Evolutionary conservation across 768 basidiomycete genomes (phyloP), one percentile per base, ranked within the genome.

Genomic region (Fomitopsis pulvina): DNA sequence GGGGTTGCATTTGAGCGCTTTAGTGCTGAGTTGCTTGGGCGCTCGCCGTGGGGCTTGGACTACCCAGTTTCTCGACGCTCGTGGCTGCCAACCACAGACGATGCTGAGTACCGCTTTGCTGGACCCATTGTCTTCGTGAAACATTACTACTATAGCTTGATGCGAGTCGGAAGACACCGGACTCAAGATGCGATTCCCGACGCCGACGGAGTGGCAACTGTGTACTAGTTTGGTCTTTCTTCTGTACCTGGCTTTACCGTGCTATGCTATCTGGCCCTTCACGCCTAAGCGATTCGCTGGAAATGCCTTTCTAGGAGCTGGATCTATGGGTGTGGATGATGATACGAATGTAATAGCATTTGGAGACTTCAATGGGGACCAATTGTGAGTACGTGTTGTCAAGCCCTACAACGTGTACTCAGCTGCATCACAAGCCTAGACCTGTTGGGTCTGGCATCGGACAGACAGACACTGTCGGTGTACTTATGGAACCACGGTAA

Each of bases 301-400:
- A 47, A 94, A 93, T 59, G 77, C 85, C 0, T 75, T 97, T 45
- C 71, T 96, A 44, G 73, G 80, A 52, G 85, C 92, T 2, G 94
- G 92, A 7, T 69, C 82, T 1, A 71, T 94, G 65, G 94, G 93
- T 2, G 68, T 97, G 27, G 76, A 76, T 41, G 75, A 73, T n/a
- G 77, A 80, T 47, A 83, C 80, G 24, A 76, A 87, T 45, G 77
- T 96, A 18, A 75, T 91, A 52, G 94, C 93, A 7, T 89, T 91
- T 59, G 96, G 93, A 27, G 95, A 99, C 70, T 95, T 94, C 66
- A 83, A 97, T 64, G 93, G 90, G 4, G 92, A 98, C 66, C 93
- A 97, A 64, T 87, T 89, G 92, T 96, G 64, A 63, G 89, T 70
- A 18, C 4, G n/a, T 45, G 22, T 42, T 29, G 14, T 39, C 25